A percentile compares a stretch with the other conserved stretches of the same genome.
Conservation (phyloP, 768 basidiomycete species). For the Russula vinacea region DNA sequence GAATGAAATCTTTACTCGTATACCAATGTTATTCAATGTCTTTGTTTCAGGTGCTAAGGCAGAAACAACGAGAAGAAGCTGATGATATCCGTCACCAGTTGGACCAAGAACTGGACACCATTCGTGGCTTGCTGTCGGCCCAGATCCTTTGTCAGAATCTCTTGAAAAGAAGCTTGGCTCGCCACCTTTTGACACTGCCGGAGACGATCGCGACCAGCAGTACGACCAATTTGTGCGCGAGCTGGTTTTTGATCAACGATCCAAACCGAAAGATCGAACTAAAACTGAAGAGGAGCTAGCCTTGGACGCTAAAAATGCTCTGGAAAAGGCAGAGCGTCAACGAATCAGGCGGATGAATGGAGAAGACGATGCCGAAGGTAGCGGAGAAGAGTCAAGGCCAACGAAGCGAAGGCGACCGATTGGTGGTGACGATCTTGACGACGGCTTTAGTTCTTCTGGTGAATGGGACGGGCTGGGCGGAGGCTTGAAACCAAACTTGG, state of each 20-base stretch:
- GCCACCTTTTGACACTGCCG: not conserved
- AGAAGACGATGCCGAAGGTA: constrained; percentile 58
- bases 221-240: constrained; percentile 93
- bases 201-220: constrained; percentile 51
- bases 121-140: constrained; percentile 69
- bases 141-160: constrained; percentile 45
- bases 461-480: constrained; percentile 35
- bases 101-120: constrained; percentile 80
- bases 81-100: constrained; percentile 83
- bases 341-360: constrained; percentile 85
- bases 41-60: constrained; percentile 65
- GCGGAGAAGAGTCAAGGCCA: constrained; percentile 52
- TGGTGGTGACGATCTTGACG: constrained; percentile 88
- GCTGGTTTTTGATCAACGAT: constrained; percentile 88
- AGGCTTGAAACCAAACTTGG: constrained; percentile 35
- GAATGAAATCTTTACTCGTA: constrained; percentile 24
- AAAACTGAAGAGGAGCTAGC: constrained; percentile 97
- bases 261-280: constrained; percentile 90
- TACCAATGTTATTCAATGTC: not conserved
- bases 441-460: constrained; percentile 58
- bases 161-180: constrained; percentile 18
- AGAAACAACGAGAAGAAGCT: constrained; percentile 82
- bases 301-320: constrained; percentile 75
- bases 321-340: constrained; percentile 82
- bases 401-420: constrained; percentile 53